Evolutionary conservation across 352 stramenopile genomes (phyloP), one percentile per base, ranked within the genome.

Genomic region (Phytophthora tubulina): DNA sequence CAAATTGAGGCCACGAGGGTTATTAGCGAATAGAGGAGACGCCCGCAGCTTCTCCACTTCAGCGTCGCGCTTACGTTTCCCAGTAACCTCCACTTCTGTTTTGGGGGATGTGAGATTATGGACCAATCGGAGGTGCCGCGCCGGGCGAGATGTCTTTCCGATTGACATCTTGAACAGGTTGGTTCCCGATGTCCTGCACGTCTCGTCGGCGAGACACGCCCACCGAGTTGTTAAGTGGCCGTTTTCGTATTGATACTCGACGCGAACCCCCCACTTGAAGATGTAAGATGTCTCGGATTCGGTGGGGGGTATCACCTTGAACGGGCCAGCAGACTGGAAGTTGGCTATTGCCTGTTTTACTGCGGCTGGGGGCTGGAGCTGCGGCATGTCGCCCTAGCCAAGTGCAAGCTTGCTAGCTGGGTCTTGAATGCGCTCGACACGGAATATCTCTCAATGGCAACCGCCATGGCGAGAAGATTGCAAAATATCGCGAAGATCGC

Each of bases 261-360:
- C 36, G n/a, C 57, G 33, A 1, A 65, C 57, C 4, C 57, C 44
- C 33, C 57, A 65, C 30, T 65, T 65, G 30, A 65, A 65, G 41
- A 56, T 65, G 21, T 46, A 65, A 2, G 35, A 57, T 17, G 45
- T 65, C 13, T 65, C 45, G 11, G 17, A 14, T 17, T 53, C 46
- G 0, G 46, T 53, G 6, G 46, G 46, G 14, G 46, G 46, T 8
- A 53, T 36, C 46, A 53, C 5, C 7, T 7, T 11, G 46, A 53
- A 53, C 8, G 17, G 27, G 2, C 46, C 46, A 3, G 30, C 8
- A 8, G 46, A 35, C 27, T 36, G 46, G 11, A 53, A 53, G 46
- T 38, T 53, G 6, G 46, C 27, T 8, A 35, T 53, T 1, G 27
- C 27, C 15, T 53, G 46, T n/a, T 36, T 53, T 3, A 53, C 46